These are phyloP conservation scores for Fraxinus baroniana DNA, from an alignment of 305 asterid genomes.

Conservation along the genomic window DNA sequence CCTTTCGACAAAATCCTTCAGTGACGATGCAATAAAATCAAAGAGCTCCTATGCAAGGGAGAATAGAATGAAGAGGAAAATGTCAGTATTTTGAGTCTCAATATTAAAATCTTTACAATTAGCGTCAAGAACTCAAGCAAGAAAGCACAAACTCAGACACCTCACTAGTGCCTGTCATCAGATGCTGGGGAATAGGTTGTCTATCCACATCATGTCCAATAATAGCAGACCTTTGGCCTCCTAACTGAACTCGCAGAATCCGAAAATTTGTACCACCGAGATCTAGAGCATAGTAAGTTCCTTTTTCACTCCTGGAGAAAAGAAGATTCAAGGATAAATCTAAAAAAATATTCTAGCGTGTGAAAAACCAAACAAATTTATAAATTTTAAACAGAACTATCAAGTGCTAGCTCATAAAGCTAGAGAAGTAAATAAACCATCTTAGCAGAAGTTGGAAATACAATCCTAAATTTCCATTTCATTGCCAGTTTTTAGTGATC, in stretches of 20 bases:
- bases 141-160: slow-evolving; percentile 37
- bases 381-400: background rate
- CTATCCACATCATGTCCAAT: slow-evolving; percentile 51
- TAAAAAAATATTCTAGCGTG: background rate
- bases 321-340: background rate
- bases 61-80: slow-evolving; percentile 9
- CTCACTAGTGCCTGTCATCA: slow-evolving; percentile 70
- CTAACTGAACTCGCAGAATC: slow-evolving; percentile 65
- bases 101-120: background rate
- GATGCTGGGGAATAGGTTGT: slow-evolving; percentile 64
- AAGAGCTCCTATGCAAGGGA: slow-evolving; percentile 63
- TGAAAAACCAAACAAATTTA: background rate
- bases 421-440: background rate
- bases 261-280: slow-evolving; percentile 82
- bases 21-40: slow-evolving; percentile 65
- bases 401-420: slow-evolving; percentile 11
- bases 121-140: background rate
- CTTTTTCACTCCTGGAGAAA: slow-evolving; percentile 61
- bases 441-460: background rate
- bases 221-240: slow-evolving; percentile 64
- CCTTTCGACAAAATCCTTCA: slow-evolving; percentile 57
- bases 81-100: background rate
- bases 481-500: background rate
- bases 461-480: background rate
- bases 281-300: slow-evolving; percentile 66